Evolutionary conservation across 2,329 filamentous ascomycete species (phyloP).

Genomic region (Colletotrichum theobromicola): DNA sequence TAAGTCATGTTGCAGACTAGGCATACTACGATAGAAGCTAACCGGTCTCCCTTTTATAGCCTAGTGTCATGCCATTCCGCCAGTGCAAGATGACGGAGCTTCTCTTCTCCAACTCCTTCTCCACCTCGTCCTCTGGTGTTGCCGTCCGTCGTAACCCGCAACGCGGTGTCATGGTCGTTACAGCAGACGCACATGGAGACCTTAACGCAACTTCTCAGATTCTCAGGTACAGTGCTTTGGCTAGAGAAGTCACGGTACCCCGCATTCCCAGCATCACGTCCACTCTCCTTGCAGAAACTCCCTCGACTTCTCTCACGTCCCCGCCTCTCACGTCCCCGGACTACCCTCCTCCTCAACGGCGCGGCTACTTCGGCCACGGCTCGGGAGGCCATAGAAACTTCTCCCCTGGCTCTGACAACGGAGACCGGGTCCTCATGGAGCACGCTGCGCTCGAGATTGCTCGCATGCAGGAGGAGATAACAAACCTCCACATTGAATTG

Average conservation of each 20-base stretch:
- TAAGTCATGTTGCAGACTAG: constrained; percentile 38
- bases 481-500: constrained; percentile 73
- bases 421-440: constrained; percentile 77
- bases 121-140: constrained; percentile 50
- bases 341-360: not conserved
- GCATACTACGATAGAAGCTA: not conserved
- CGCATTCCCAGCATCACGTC: constrained; percentile 83
- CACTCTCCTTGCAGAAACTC: constrained; percentile 60
- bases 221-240: constrained; percentile 89
- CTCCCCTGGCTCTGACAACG: constrained; percentile 43
- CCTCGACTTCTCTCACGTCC: constrained; percentile 27
- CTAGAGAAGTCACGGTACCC: constrained; percentile 90
- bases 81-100: constrained; percentile 88
- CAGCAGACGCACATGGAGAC: constrained; percentile 89
- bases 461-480: constrained; percentile 78
- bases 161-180: constrained; percentile 94
- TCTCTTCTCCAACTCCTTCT: constrained; percentile 88
- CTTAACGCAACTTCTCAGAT: constrained; percentile 98
- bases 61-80: constrained; percentile 77
- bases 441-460: constrained; percentile 81
- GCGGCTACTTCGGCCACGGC: constrained; percentile 14
- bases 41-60: constrained; percentile 44
- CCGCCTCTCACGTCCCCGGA: constrained; percentile 23
- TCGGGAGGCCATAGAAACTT: constrained; percentile 40
- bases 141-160: constrained; percentile 70